phyloP scores from a whole-genome alignment of 345 rosid species.

The Ailanthus altissimus region DNA sequence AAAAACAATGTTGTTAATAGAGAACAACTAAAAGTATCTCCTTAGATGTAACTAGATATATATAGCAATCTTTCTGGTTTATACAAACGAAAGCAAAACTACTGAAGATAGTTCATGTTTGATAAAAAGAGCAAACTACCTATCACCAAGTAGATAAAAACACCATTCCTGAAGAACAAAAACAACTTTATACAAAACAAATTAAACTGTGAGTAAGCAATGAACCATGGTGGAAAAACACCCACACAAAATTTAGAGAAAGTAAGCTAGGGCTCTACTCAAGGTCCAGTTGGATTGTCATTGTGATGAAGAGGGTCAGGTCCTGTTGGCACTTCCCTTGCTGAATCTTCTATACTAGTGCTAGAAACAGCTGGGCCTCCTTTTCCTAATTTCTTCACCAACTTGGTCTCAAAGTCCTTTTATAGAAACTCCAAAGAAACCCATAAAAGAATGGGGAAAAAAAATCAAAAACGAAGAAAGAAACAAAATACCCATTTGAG shows the following conservation, averaged over 20 bases:
- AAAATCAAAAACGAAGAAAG: background rate
- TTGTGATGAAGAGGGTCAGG: constrained; percentile 73
- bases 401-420: constrained; percentile 27
- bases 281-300: constrained; percentile 38
- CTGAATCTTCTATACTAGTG: constrained; percentile 29
- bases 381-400: constrained; percentile 7
- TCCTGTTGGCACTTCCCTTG: constrained; percentile 60
- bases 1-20: no score
- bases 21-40: no score
- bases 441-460: background rate
- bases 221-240: background rate
- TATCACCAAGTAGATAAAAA: background rate
- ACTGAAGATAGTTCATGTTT: no score
- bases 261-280: background rate
- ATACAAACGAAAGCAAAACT: no score
- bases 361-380: background rate
- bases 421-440: background rate
- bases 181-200: background rate
- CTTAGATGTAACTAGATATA: no score
- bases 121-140: background rate
- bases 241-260: background rate
- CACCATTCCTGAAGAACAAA: background rate
- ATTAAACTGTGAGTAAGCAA: background rate
- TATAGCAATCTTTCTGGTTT: no score
- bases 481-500: background rate